These are phyloP conservation scores for Cercophora samala DNA, from an alignment of 495 filamentous ascomycete species.

Conservation along the genomic window DNA sequence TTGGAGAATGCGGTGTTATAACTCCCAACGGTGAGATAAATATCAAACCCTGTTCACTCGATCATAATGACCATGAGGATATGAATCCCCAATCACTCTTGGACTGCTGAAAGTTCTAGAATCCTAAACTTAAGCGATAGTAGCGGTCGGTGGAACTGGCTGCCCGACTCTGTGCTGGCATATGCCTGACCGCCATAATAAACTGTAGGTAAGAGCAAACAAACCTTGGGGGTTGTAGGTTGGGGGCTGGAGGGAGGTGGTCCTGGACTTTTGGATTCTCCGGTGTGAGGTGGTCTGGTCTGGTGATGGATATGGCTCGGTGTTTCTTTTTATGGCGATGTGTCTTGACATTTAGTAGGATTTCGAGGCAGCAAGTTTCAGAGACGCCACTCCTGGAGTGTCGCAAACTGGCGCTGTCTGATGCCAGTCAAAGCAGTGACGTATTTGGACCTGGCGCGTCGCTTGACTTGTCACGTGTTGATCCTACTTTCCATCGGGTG, in stretches of 20 bases:
- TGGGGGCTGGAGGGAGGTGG: not conserved
- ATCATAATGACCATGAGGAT: no score
- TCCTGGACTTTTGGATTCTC: not conserved
- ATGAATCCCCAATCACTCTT: not conserved
- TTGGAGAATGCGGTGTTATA: no score
- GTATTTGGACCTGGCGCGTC: conserved; percentile 7
- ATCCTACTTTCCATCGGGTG: conserved; percentile 6
- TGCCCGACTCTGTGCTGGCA: not conserved
- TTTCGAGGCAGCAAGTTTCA: not conserved
- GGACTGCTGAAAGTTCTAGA: conserved; percentile 6
- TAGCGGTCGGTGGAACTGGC: not conserved
- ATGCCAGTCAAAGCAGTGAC: conserved; percentile 12
- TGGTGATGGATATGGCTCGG: not conserved
- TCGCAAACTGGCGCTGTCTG: not conserved
- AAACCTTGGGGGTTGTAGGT: not conserved
- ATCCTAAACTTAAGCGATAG: not conserved
- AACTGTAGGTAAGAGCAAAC: not conserved
- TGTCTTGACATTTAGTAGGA: not conserved
- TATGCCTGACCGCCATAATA: conserved; percentile 1
- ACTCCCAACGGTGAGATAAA: no score
- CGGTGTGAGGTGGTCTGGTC: not conserved
- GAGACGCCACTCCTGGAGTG: not conserved
- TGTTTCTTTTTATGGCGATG: not conserved
- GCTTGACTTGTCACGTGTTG: conserved; percentile 25
- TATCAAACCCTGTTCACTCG: no score